Evolutionary conservation across 805 yeast genomes (phyloP), one percentile per base, ranked within the genome.

Genomic region (Ogataea neopini): DNA sequence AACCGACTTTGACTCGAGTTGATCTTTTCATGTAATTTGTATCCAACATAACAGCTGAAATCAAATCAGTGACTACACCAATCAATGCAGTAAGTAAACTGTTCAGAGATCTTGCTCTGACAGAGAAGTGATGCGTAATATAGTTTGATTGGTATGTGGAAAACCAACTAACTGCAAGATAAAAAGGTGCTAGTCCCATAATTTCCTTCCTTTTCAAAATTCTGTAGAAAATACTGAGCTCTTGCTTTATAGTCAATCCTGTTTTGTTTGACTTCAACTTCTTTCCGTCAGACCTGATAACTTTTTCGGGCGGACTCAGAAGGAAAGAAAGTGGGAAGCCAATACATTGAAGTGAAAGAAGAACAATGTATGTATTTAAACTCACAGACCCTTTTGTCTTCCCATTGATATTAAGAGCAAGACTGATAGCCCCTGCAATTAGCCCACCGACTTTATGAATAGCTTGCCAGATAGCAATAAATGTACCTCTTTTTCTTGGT

Each of bases 221-320:
- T 25, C 30, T 44, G 4, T 30, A 22, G 19, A 50, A 44, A 4
- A 41, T 37, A 6, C 13, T 20, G 8, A 43, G 13, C 43, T 50
- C 47, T 14, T 44, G 29, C 30, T 44, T 49, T 22, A 35, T 26
- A 1, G 59, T 8, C 18, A 51, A 50, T 2, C 51, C 29, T 19
- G 45, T 42, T 9, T 33, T 32, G 40, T 48, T 51, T 4, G 54
- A 25, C 19, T 32, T 40, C 6, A 51, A 36, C 19, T 40, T 49
- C 14, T 47, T 52, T 1, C 68, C 68, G 48, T 67, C 70, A 6
- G 44, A 42, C 42, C 70, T 59, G 19, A 60, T 56, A 3, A 68
- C 48, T 34, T 62, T 57, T 14, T 59, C 59, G 3, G 67, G 66
- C 6, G 59, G 44, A 4, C 62, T 49, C 18, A 62, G 22, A 14